Base-by-base conservation (phyloP, 73 alveolate species). In the Stentor coeruleus region DNA sequence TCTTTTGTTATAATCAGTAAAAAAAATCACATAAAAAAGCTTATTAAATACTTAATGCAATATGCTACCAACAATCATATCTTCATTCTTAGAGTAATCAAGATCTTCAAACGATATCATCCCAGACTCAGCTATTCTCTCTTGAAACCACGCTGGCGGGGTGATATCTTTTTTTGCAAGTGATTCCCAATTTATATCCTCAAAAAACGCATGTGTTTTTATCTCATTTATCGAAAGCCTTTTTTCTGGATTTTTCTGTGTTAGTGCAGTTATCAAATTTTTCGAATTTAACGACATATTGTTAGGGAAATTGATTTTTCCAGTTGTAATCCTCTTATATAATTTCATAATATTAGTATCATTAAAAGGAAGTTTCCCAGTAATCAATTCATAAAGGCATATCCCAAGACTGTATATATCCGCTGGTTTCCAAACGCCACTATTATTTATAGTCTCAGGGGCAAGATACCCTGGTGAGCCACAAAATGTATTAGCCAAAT, bases 391-490 rank as follows among this genome's bases (percentile, higher is more conserved):
- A 89, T 94, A 97, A 20, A 94, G 31, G 57, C 91, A 82, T 6
- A 92, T 97, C 3, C 99, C 99, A 40, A 93, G 85, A 57, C 92
- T 82, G 86, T 96, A 97, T 97, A 98, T 91, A 84, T 95, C 99
- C 3, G 92, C 90, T 38, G 97, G 86, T 59, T 89, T 91, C 1
- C 97, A 94, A 87, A 88, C 95, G 2, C 98, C 99, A 28, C 84
- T 85, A 59, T 90, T 85, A 36, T 84, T 82, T 35, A 95, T 82
- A 94, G 89, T 90, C 81, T 95, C 99, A 31, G 99, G 99, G 30
- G 99, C 95, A 58, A 95, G 83, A 74, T 95, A 95, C 3, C 97
- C 99, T 75, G 88, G 87, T 30, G 97, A 89, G 6, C 95, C 95
- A 74, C 95, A 89, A 77, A 89, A 89, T 3, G 93, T 76, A 35